These are phyloP conservation scores for Lomentospora prolificans DNA, from an alignment of 2,329 filamentous ascomycete species.

Conservation along the genomic window DNA sequence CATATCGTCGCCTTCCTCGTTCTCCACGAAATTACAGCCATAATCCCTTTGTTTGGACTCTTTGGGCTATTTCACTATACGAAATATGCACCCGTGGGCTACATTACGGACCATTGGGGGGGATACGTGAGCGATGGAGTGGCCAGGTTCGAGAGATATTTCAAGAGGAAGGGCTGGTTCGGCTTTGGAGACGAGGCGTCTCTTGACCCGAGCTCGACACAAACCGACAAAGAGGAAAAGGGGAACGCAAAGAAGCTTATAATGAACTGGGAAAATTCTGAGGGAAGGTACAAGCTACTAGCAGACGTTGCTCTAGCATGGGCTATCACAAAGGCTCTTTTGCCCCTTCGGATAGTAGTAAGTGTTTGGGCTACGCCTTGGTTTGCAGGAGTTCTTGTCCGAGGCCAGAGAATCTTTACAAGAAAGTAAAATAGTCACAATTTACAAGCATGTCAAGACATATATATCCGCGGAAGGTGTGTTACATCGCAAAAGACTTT, in stretches of 20 bases:
- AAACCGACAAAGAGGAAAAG: no score
- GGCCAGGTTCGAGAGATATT: slow-evolving; percentile 67
- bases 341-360: slow-evolving; percentile 65
- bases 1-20: slow-evolving; percentile 81
- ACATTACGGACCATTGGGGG: slow-evolving; percentile 40
- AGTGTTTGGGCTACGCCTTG: slow-evolving; percentile 88
- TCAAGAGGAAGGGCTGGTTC: slow-evolving; percentile 74
- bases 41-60: slow-evolving; percentile 68
- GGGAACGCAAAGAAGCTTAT: slow-evolving; percentile 19
- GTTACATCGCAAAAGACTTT: neutral
- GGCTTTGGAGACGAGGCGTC: slow-evolving; percentile 40
- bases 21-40: slow-evolving; percentile 83
- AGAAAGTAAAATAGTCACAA: slow-evolving; percentile 1
- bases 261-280: slow-evolving; percentile 26
- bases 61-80: slow-evolving; percentile 73
- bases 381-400: slow-evolving; percentile 64
- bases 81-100: slow-evolving; percentile 55
- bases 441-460: neutral
- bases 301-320: slow-evolving; percentile 78
- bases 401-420: slow-evolving; percentile 20
- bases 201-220: no score
- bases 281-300: slow-evolving; percentile 44
- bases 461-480: neutral
- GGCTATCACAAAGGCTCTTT: slow-evolving; percentile 74
- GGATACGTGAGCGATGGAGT: slow-evolving; percentile 50